Evolutionary conservation across 768 basidiomycete species (phyloP).

Genomic region (Hydnomerulius pinastri): DNA sequence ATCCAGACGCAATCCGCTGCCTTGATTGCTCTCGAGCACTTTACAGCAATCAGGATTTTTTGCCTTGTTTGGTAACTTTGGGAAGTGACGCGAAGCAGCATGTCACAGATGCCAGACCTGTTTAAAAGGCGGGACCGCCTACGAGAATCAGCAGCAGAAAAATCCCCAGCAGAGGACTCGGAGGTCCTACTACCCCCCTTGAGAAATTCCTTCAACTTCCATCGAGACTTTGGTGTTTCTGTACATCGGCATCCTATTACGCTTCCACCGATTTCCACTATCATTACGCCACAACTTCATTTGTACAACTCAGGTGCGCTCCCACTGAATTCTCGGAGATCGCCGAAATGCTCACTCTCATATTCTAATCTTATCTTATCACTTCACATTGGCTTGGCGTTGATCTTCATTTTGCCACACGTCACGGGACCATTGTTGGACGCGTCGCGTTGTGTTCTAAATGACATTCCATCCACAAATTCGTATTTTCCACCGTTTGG

Average conservation of each 20-base stretch:
- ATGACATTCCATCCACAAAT: not conserved
- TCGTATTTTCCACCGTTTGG: conserved; percentile 33
- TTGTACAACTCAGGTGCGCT: not conserved
- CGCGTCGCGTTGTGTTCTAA: conserved; percentile 15
- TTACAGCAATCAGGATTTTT: conserved; percentile 23
- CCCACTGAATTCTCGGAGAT: conserved; percentile 10
- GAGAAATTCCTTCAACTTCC: not conserved
- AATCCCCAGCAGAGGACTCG: conserved; percentile 9
- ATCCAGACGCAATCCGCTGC: conserved; percentile 26
- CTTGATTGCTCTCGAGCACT: conserved; percentile 10
- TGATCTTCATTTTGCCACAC: not conserved
- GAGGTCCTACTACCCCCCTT: not conserved
- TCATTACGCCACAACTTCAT: not conserved
- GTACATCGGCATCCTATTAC: not conserved
- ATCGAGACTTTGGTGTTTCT: not conserved
- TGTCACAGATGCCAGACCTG: conserved; percentile 11
- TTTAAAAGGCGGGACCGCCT: conserved; percentile 31
- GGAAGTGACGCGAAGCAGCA: conserved; percentile 15
- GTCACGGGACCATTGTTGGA: conserved; percentile 11
- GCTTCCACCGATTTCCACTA: not conserved
- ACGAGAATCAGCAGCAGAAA: conserved; percentile 7
- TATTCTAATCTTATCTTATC: conserved; percentile 29
- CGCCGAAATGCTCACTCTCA: conserved; percentile 22
- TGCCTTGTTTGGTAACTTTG: conserved; percentile 29
- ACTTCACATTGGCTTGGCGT: not conserved